Evolutionary conservation across 2,329 filamentous ascomycete genomes (phyloP).

Genomic region (Aspergillus aculeatinus): DNA sequence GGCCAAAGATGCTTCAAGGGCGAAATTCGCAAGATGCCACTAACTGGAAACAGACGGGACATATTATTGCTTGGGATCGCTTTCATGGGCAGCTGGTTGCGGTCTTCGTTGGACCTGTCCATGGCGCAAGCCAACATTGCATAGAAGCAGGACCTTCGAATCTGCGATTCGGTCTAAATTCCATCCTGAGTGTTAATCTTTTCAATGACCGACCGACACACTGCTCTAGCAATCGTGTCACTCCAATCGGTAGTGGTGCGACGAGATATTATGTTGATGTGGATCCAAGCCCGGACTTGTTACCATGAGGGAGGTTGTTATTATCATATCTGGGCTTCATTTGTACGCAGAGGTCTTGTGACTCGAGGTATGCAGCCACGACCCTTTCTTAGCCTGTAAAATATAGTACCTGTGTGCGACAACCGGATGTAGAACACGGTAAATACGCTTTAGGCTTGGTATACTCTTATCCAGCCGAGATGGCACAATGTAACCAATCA

Average conservation of each 20-base stretch:
- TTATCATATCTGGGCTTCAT: neutral
- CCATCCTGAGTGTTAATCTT: conserved; percentile 10
- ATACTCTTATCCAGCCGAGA: neutral
- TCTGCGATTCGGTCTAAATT: conserved; percentile 9
- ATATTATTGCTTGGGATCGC: conserved; percentile 41
- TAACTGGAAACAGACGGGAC: conserved; percentile 35
- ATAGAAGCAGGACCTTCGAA: conserved; percentile 1
- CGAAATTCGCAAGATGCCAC: neutral
- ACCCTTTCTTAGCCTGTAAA: neutral
- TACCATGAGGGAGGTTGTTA: neutral
- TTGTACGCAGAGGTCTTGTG: neutral
- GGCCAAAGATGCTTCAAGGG: conserved; percentile 10
- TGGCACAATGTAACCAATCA: neutral
- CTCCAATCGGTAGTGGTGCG: conserved; percentile 4
- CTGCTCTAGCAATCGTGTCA: neutral
- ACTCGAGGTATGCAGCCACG: neutral
- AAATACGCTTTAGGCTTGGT: neutral
- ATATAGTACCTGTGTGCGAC: neutral
- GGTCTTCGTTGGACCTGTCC: conserved; percentile 30
- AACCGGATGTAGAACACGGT: neutral
- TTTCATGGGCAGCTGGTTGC: conserved; percentile 28
- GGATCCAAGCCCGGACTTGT: conserved; percentile 26
- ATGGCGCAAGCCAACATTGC: neutral
- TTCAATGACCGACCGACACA: neutral
- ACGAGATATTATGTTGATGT: conserved; percentile 27